phyloP scores from a whole-genome alignment of 2,329 filamentous ascomycete species.

The Remersonia thermophila region DNA sequence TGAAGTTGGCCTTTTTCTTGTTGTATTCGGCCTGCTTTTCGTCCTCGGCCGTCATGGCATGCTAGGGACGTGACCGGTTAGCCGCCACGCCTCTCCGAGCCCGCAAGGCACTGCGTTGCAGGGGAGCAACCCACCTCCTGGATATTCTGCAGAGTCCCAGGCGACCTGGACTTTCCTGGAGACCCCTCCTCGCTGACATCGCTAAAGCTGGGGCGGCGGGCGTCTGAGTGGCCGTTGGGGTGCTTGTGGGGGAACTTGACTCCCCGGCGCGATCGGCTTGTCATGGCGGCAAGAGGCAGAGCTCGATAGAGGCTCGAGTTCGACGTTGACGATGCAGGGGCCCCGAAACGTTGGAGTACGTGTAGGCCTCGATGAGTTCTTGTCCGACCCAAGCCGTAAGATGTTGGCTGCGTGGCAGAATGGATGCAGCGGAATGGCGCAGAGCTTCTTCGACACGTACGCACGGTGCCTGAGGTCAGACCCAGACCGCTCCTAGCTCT shows the following conservation, averaged over 20 bases:
- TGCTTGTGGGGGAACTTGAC: conserved; percentile 38
- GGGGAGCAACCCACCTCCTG: conserved; percentile 22
- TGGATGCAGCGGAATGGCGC: no score
- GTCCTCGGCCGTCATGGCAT: conserved; percentile 29
- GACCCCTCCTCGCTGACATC: conserved; percentile 52
- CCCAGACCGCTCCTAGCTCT: no score
- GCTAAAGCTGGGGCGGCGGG: conserved; percentile 58
- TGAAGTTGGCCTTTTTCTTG: conserved; percentile 98
- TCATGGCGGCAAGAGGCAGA: conserved; percentile 13
- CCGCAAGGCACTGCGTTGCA: no score
- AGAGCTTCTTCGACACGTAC: no score
- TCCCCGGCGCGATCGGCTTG: conserved; percentile 33
- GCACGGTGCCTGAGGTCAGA: no score
- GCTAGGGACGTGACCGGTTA: conserved; percentile 24
- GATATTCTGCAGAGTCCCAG: conserved; percentile 25
- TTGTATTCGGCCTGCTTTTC: conserved; percentile 58
- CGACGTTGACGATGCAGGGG: no score
- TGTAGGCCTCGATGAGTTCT: no score
- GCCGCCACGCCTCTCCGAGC: background rate
- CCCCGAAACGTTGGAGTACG: no score
- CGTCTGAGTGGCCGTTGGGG: conserved; percentile 37
- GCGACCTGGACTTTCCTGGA: conserved; percentile 14
- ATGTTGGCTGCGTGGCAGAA: no score
- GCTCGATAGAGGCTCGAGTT: no score
- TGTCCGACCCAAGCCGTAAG: no score